phyloP scores from a whole-genome alignment of 2,329 filamentous ascomycete genomes.

The Calonectria montana region DNA sequence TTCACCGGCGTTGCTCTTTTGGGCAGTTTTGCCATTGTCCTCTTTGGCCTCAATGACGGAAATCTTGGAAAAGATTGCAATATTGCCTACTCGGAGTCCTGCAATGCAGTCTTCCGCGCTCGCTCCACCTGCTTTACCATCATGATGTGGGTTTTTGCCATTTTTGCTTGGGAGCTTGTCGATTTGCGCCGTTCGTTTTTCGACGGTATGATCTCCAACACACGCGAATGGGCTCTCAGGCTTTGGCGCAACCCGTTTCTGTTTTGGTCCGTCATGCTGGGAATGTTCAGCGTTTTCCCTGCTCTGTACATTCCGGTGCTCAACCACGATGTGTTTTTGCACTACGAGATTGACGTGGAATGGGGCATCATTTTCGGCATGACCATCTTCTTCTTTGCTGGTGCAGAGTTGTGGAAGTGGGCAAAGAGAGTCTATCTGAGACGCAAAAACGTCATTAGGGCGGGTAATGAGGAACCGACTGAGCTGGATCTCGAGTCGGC shows the following conservation, averaged over 20 bases:
- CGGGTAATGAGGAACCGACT: background rate
- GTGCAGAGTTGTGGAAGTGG: conserved; percentile 76
- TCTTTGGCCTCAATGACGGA: conserved; percentile 57
- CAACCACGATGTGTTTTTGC: conserved; percentile 74
- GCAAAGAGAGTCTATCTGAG: conserved; percentile 68
- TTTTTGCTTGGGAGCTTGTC: conserved; percentile 77
- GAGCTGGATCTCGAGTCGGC: conserved; percentile 15
- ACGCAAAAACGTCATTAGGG: conserved; percentile 24
- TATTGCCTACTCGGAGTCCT: conserved; percentile 59
- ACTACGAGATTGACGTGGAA: conserved; percentile 74
- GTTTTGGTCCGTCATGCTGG: conserved; percentile 61
- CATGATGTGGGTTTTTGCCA: conserved; percentile 75
- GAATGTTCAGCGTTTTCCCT: conserved; percentile 68
- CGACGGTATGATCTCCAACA: conserved; percentile 63
- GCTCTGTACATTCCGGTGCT: conserved; percentile 77
- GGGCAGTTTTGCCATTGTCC: conserved; percentile 68
- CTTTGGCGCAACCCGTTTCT: conserved; percentile 67
- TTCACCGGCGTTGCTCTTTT: conserved; percentile 72
- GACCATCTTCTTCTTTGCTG: conserved; percentile 69
- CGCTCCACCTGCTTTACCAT: conserved; percentile 74
- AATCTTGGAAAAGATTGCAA: conserved; percentile 69
- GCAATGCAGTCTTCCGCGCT: conserved; percentile 71
- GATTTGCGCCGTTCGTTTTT: conserved; percentile 76
- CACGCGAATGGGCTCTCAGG: conserved; percentile 65
- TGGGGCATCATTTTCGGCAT: conserved; percentile 76